A percentile compares a stretch with the other conserved stretches of the same genome.
These are phyloP conservation scores for Galeopsis tetrahit DNA, from an alignment of 257 asterid species.

Conservation along the genomic window DNA sequence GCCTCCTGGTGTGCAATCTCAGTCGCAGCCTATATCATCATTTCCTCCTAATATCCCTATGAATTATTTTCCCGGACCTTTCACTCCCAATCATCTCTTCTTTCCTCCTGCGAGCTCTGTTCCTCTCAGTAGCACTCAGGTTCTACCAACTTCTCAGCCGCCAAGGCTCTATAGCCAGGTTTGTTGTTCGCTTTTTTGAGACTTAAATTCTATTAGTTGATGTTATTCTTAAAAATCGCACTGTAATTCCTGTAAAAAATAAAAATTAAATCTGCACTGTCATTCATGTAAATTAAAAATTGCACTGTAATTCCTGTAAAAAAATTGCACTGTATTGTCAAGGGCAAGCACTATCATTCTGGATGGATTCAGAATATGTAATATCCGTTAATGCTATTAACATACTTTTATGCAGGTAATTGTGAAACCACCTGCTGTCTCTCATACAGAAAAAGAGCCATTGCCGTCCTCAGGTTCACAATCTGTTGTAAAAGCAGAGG, in stretches of 20 bases:
- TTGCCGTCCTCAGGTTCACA: conserved; percentile 45
- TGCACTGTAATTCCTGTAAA: background rate
- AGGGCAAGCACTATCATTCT: background rate
- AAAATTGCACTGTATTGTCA: background rate
- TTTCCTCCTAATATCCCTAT: conserved; percentile 56
- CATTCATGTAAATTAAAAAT: background rate
- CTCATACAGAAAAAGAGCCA: conserved; percentile 57
- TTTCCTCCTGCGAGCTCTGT: conserved; percentile 57
- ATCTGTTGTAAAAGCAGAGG: conserved; percentile 50
- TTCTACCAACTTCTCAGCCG: conserved; percentile 57
- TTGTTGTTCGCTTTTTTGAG: conserved; percentile 26
- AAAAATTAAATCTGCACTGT: no score
- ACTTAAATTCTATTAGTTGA: conserved; percentile 4
- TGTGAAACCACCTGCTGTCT: conserved; percentile 61
- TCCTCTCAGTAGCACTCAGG: conserved; percentile 51
- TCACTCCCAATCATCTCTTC: conserved; percentile 48
- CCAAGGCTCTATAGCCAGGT: conserved; percentile 70
- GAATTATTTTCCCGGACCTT: conserved; percentile 55
- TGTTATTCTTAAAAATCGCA: background rate
- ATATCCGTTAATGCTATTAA: conserved; percentile 15
- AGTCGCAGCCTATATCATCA: conserved; percentile 65
- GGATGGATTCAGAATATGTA: conserved; percentile 13
- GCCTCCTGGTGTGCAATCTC: conserved; percentile 65
- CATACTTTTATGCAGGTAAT: conserved; percentile 54
- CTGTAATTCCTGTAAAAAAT: background rate